Percentiles rank a stretch among this genome's conserved stretches.
phyloP scores from a whole-genome alignment of 2,329 filamentous ascomycete genomes.

The Fusarium bulbicola region DNA sequence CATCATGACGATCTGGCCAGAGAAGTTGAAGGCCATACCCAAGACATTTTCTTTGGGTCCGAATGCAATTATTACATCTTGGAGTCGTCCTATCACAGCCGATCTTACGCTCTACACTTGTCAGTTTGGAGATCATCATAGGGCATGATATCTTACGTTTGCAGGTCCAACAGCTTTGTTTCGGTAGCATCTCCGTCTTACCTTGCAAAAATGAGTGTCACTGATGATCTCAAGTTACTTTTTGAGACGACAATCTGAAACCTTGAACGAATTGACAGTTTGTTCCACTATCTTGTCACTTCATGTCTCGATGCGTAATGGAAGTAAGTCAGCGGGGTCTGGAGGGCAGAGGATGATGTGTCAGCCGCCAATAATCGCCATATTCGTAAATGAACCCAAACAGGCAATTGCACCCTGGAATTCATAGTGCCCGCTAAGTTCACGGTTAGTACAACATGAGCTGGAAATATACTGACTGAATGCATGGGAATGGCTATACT shows the following conservation, averaged over 20 bases:
- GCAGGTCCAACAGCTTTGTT: background rate
- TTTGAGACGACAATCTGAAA: background rate
- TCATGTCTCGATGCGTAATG: background rate
- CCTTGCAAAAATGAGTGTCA: too few relatives aligned
- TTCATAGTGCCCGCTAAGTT: too few relatives aligned
- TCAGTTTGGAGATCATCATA: background rate
- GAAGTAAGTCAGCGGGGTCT: background rate
- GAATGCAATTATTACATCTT: background rate
- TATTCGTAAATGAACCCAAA: background rate
- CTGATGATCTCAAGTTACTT: background rate
- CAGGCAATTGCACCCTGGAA: background rate
- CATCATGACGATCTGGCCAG: background rate
- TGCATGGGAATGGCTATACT: too few relatives aligned
- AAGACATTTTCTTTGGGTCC: background rate
- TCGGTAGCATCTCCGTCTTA: background rate
- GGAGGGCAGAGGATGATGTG: background rate
- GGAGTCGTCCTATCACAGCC: background rate
- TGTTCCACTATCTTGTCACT: background rate
- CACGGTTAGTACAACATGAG: too few relatives aligned
- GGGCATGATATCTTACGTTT: background rate
- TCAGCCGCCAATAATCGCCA: background rate
- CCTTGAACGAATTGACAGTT: rapidly evolving
- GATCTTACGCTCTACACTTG: background rate
- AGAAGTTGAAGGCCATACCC: background rate
- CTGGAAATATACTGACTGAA: background rate